These are phyloP conservation scores for Ramaria sp. DNA, from an alignment of 768 basidiomycete genomes.

Conservation along the genomic window DNA sequence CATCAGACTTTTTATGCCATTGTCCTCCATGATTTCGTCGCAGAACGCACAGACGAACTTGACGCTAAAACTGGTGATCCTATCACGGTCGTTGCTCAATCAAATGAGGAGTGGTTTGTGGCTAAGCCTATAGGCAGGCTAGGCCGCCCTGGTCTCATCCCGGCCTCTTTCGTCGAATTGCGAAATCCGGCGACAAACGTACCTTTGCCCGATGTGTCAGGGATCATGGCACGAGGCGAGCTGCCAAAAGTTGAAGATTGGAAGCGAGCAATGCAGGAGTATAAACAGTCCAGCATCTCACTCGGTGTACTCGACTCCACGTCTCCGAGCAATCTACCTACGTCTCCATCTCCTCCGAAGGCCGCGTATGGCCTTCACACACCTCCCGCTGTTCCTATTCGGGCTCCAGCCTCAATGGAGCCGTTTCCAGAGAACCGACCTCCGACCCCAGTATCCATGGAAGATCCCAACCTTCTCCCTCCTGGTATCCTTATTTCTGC, in stretches of 20 bases:
- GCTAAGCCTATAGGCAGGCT: slow-evolving; percentile 95
- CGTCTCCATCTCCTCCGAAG: slow-evolving; percentile 15
- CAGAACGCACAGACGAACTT: slow-evolving; percentile 94
- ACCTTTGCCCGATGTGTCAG: slow-evolving; percentile 61
- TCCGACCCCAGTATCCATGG: slow-evolving; percentile 16
- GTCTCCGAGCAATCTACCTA: slow-evolving; percentile 23
- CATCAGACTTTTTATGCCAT: slow-evolving; percentile 81
- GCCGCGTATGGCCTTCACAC: slow-evolving; percentile 7
- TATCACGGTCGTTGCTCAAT: slow-evolving; percentile 95
- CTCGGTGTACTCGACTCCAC: slow-evolving; percentile 75
- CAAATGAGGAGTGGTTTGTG: slow-evolving; percentile 99
- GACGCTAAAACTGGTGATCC: slow-evolving; percentile 91
- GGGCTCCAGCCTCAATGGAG: background rate
- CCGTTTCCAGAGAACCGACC: slow-evolving; percentile 1
- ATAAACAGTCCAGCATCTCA: slow-evolving; percentile 93
- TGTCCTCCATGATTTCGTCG: slow-evolving; percentile 89
- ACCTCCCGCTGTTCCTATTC: slow-evolving; percentile 11
- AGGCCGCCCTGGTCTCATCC: slow-evolving; percentile 93
- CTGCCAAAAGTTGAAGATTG: slow-evolving; percentile 98
- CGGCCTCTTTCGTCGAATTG: slow-evolving; percentile 93
- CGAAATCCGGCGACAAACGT: slow-evolving; percentile 84
- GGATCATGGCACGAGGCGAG: slow-evolving; percentile 76
- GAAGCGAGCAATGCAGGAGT: slow-evolving; percentile 90
- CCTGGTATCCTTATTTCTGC: slow-evolving; percentile 81
- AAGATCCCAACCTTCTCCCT: slow-evolving; percentile 40